Base-by-base conservation (phyloP, 129 eudicot genomes). In the Oenanthe sinensis region DNA sequence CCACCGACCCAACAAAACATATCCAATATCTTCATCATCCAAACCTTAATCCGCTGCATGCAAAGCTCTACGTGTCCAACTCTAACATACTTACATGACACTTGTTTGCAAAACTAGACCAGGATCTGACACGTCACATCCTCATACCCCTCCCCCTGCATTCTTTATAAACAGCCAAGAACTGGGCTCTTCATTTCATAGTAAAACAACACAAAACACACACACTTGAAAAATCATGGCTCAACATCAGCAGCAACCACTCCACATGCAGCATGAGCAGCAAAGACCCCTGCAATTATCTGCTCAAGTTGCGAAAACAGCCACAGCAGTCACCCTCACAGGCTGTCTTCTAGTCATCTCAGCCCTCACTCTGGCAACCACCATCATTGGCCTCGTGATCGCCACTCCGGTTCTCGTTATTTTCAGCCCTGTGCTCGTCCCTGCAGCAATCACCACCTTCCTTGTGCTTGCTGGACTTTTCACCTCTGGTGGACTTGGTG, bases 371-470 rank as follows among this genome's bases (percentile, higher is more conserved):
- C 81, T 88, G 36, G 89, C 88, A 0, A 90, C 86, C 6, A 91
- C 96, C 8, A 83, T 91, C 13, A 84, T 91, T 10, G 91, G 89
- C 16, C 91, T 91, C 1, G 85, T 80, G 9, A 11, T 88, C 50
- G 83, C 86, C 13, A 88, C 96, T 11, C 96, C 91, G 26, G 36
- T 88, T 43, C 80, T 91, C 60, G 86, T 91, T 11, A 87, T 89
- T 3, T 91, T 89, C 79, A 91, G 93, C 84, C 97, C 97, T 19
- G 91, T 91, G 0, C 80, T 89, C 26, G 86, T 89, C 6, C 88
- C 97, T 15, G 88, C 97, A 0, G 77, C 81, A 0, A 24, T 87
- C 40, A 77, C 91, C 14, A 3, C 79, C 16, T 85, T 81, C 40
- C 20, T 91, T 71, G 39, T 91, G 55, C 17, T 75, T 5, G 80